These are phyloP conservation scores for Agaricus bisporus DNA, from an alignment of 768 basidiomycete species.

Conservation along the genomic window DNA sequence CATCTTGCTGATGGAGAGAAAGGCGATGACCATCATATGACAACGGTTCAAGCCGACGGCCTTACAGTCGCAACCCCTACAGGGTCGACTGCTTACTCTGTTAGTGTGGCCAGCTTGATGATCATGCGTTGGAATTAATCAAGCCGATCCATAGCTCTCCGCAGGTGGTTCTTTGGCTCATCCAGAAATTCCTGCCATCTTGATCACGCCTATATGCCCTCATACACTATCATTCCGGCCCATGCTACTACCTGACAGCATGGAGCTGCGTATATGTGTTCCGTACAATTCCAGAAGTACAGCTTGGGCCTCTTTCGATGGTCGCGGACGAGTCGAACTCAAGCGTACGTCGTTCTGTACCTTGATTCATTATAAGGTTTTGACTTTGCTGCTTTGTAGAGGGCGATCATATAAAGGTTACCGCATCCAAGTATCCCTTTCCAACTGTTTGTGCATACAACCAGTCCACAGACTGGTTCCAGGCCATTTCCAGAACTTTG, in stretches of 20 bases:
- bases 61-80: constrained; percentile 95
- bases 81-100: constrained; percentile 97
- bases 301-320: constrained; percentile 98
- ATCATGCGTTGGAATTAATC: constrained; percentile 8
- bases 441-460: constrained; percentile 98
- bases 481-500: constrained; percentile 90
- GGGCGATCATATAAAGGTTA: constrained; percentile 99
- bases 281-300: constrained; percentile 98
- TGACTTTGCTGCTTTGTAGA: constrained; percentile 42
- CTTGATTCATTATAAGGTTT: background rate
- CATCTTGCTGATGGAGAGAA: constrained; percentile 9
- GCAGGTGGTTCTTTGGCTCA: constrained; percentile 97
- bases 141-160: constrained; percentile 50
- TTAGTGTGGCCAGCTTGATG: constrained; percentile 29
- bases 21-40: constrained; percentile 99
- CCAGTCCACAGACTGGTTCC: constrained; percentile 98
- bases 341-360: constrained; percentile 59
- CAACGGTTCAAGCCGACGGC: constrained; percentile 97
- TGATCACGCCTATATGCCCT: constrained; percentile 97
- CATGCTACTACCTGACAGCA: constrained; percentile 96
- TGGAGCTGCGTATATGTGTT: constrained; percentile 98
- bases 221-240: constrained; percentile 98
- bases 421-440: constrained; percentile 95
- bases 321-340: constrained; percentile 91
- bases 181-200: constrained; percentile 92